Base-by-base conservation (phyloP, 495 filamentous ascomycete genomes). In the Penicillium pancosmium region DNA sequence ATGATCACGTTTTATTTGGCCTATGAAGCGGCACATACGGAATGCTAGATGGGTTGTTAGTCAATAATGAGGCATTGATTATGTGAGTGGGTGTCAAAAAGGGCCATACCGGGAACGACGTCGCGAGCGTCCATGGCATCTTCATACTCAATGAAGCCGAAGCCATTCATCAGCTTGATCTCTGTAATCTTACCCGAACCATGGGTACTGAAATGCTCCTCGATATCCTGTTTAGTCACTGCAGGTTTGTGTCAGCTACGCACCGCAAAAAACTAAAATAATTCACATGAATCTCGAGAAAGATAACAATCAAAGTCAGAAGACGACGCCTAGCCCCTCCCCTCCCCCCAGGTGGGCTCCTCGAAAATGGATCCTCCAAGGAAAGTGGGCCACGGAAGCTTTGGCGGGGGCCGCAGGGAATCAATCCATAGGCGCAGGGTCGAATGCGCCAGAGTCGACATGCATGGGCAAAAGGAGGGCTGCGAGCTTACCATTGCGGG, bases 101-200 rank as follows among this genome's bases (percentile, higher is more conserved):
- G 31, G 49, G 33, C 13, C 86, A 77, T 83, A 98, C 94, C 92
- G 71, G 94, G 94, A 59, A 98, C 94, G 44, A 98, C 91, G 77
- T 98, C 94, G 63, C 92, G 88, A 58, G 94, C 95, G 81, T 98
- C 94, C 84, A 96, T 88, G 40, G 91, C 84, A 81, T 97, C 94
- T 72, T 97, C 93, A 75, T 98, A 98, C 73, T 98, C 95, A 70
- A 98, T 95, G 77, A 98, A 98, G 73, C 94, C 94, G 70, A 98
- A 98, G 62, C 94, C 94, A 73, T 95, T 97, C 95, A 98, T 98
- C 62, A 98, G 87, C 82, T 98, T 98, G 82, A 98, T 92, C 79
- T 98, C 94, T 56, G 88, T 93, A 66, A 98, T 97, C 73, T 96
- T 93, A 62, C 94, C 94, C 64, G 92, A 91, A 60, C 93, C 94